Conservation (phyloP, 345 rosid species). For the Eucalyptus sideroxylon region DNA sequence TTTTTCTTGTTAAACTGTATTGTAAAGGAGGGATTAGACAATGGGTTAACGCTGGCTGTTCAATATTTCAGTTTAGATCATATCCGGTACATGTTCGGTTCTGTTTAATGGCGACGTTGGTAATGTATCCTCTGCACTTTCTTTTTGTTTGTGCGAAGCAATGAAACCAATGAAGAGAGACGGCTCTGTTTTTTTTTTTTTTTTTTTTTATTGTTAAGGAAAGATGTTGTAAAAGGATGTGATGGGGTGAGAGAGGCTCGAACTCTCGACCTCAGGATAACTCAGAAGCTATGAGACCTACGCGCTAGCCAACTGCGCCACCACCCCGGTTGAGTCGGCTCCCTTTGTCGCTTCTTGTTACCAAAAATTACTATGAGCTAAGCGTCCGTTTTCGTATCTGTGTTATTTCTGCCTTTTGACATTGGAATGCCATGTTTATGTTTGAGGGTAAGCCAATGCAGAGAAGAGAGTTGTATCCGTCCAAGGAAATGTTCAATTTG, state of each 20-base stretch:
- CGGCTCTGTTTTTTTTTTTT: too few species aligned
- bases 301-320: slow-evolving; percentile 99
- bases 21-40: too few species aligned
- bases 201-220: too few species aligned
- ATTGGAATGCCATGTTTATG: neutral
- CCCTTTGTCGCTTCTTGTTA: neutral
- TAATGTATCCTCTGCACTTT: neutral
- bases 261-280: slow-evolving; percentile 95
- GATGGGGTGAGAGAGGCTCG: slow-evolving; percentile 90
- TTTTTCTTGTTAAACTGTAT: too few species aligned
- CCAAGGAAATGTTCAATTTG: too few species aligned
- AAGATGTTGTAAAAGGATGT: neutral
- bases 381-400: too few species aligned
- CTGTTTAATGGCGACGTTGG: neutral
- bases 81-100: too few species aligned
- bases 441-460: neutral
- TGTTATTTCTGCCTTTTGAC: neutral
- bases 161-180: neutral
- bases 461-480: neutral
- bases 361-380: neutral
- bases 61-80: too few species aligned
- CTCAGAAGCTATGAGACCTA: slow-evolving; percentile 88
- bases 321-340: slow-evolving; percentile 27
- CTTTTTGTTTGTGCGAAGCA: neutral
- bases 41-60: too few species aligned